Base-by-base conservation (phyloP, 2,329 filamentous ascomycete species). In the Hypoxylon sp. region DNA sequence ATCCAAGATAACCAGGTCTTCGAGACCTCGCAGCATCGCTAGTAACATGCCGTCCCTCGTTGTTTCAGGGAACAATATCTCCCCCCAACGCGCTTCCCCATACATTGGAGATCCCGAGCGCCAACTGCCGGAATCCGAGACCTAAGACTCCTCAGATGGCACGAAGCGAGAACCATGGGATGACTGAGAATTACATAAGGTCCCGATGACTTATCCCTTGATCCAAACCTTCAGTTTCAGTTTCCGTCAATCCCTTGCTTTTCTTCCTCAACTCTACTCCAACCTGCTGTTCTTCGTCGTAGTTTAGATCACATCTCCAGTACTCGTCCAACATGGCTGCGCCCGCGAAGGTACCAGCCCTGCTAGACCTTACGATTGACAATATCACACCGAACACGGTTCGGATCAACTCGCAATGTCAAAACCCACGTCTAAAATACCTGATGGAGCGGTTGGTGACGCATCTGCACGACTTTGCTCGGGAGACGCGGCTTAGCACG, bases 381-480 rank as follows among this genome's bases (percentile, higher is more conserved):
- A 94, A 94, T 78, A 94, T 94, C 78, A 94, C 91, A 58, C 87
- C 90, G 53, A 93, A 94, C 74, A 89, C 90, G 30, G 84, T 90
- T 74, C 82, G 84, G 47, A 93, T 94, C 78, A 95, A 95, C 80
- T 90, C 90, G 8, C 87, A 90, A 81, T 87, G 87, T 72, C 76
- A 82, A 8, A 84, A 93, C 73, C 81, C 84, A 21, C 86, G 92
- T 19, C 80, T 92, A 66, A 90, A 87, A 67, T 94, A 92, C 76
- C 77, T 96, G 47, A 85, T 95, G 75, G 87, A 91, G 72, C 84
- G 90, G 16, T 84, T 94, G 12, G 90, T 94, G 50, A 87, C 87
- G 11, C 92, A 96, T 78, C 81, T 95, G 1, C 92, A 96, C 78
- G 91, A 94, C 80, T 95, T 94, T 76, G 91, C 91, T 4, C 85